Evolutionary conservation across 176 grass and related monocot genomes (phyloP).

Genomic region (Eragrostis curvula): DNA sequence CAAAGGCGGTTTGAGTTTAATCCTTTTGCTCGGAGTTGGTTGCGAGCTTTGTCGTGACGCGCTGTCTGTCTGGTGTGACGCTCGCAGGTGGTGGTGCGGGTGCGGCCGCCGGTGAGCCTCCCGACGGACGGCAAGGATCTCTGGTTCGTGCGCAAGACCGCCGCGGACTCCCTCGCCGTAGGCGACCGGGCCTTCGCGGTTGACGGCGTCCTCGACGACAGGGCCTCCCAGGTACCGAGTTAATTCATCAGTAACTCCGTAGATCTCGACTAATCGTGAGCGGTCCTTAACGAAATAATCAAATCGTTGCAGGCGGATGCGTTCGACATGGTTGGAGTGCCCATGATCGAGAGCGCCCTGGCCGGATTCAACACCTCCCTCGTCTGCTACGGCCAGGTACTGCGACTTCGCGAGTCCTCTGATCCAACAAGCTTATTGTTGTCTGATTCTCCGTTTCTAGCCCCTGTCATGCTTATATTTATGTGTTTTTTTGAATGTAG

Average conservation of each 20-base stretch:
- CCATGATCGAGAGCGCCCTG: conserved; percentile 72
- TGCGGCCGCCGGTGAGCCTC: conserved; percentile 51
- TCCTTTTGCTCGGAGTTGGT: not conserved
- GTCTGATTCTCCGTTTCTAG: not conserved
- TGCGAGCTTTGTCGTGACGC: conserved; percentile 17
- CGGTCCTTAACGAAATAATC: not conserved
- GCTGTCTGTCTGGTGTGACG: not conserved
- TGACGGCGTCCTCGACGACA: conserved; percentile 76
- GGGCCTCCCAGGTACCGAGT: conserved; percentile 64
- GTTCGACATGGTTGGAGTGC: conserved; percentile 68
- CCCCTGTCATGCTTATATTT: conserved; percentile 6
- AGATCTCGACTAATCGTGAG: not conserved
- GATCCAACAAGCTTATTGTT: not conserved
- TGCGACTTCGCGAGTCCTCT: not conserved
- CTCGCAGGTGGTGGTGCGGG: conserved; percentile 55
- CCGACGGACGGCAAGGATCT: conserved; percentile 53
- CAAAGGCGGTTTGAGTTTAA: not conserved
- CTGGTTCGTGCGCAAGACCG: conserved; percentile 56
- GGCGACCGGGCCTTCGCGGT: conserved; percentile 66
- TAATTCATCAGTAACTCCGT: not conserved
- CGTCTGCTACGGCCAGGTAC: conserved; percentile 90
- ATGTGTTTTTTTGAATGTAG: conserved; percentile 42
- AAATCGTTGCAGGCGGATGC: conserved; percentile 67
- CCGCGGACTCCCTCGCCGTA: conserved; percentile 50
- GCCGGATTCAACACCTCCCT: conserved; percentile 92